These are phyloP conservation scores for Wickerhamomyces queroliae DNA, from an alignment of 805 yeast genomes.

Conservation along the genomic window DNA sequence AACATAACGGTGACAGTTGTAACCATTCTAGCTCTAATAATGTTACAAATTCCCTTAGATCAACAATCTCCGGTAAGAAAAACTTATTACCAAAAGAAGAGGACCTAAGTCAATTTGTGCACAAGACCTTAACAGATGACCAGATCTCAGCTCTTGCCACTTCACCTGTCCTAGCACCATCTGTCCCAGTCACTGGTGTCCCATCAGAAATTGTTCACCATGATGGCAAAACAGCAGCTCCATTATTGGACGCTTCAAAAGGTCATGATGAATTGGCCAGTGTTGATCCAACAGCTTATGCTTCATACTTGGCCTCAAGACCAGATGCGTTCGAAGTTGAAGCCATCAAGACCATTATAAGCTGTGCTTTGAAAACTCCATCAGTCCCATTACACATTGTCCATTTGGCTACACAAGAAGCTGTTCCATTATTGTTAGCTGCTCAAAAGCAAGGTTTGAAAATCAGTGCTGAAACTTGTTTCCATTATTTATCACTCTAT, in stretches of 20 bases:
- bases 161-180: slow-evolving; percentile 51
- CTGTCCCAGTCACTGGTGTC: slow-evolving; percentile 52
- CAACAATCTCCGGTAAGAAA: background rate
- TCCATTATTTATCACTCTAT: slow-evolving; percentile 76
- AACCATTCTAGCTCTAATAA: background rate
- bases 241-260: slow-evolving; percentile 37
- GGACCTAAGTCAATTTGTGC: slow-evolving; percentile 2
- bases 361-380: slow-evolving; percentile 53
- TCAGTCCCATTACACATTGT: slow-evolving; percentile 77
- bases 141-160: slow-evolving; percentile 50
- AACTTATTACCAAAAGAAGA: background rate
- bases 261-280: slow-evolving; percentile 32
- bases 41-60: background rate
- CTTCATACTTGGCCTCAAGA: slow-evolving; percentile 50
- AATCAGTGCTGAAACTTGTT: slow-evolving; percentile 87
- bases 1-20: background rate
- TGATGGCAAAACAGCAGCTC: slow-evolving; percentile 26
- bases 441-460: slow-evolving; percentile 59
- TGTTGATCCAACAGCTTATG: slow-evolving; percentile 22
- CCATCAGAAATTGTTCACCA: slow-evolving; percentile 26
- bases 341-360: slow-evolving; percentile 70
- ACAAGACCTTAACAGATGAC: slow-evolving; percentile 35
- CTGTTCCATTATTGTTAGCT: slow-evolving; percentile 62
- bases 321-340: slow-evolving; percentile 86
- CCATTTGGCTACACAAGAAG: slow-evolving; percentile 82